Conservation (phyloP, 768 basidiomycete genomes). For the Auricularia auricula-judae region DNA sequence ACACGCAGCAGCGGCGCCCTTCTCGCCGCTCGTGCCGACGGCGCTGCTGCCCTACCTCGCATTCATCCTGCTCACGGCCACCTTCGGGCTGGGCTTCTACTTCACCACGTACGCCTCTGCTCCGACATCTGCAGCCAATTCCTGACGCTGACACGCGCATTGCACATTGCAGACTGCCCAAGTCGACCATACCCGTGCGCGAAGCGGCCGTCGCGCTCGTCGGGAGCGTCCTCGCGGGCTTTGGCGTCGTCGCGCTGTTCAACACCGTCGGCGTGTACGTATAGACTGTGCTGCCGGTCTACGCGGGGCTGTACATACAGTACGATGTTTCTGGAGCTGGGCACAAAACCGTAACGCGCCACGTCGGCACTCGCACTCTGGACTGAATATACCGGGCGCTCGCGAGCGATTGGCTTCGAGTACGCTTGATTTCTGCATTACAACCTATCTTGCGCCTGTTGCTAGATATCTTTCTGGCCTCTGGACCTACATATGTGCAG, state of each 20-base stretch:
- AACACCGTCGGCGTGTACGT: constrained; percentile 79
- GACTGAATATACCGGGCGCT: too few species aligned
- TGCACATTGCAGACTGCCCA: constrained; percentile 52
- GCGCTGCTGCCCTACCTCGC: constrained; percentile 63
- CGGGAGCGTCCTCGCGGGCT: constrained; percentile 74
- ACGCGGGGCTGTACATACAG: too few species aligned
- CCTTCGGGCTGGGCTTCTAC: constrained; percentile 83
- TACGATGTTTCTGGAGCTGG: too few species aligned
- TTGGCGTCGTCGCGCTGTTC: constrained; percentile 84
- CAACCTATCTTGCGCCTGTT: too few species aligned
- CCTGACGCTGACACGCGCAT: constrained; percentile 3
- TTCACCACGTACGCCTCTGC: constrained; percentile 48
- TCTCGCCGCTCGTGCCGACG: constrained; percentile 59
- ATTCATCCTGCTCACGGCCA: constrained; percentile 55
- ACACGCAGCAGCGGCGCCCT: constrained; percentile 57
- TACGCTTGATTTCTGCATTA: too few species aligned
- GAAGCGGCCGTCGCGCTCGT: constrained; percentile 61
- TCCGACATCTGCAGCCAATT: too few species aligned
- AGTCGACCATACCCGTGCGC: constrained; percentile 49
- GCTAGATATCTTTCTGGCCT: too few species aligned
- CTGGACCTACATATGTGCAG: too few species aligned
- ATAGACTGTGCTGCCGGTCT: constrained; percentile 16
- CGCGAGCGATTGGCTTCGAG: too few species aligned
- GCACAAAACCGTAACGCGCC: too few species aligned
- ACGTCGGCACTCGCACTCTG: too few species aligned